These are phyloP conservation scores for Cryptococcus sp. DNA, from an alignment of 1,284 basidiomycete genomes.

Conservation along the genomic window DNA sequence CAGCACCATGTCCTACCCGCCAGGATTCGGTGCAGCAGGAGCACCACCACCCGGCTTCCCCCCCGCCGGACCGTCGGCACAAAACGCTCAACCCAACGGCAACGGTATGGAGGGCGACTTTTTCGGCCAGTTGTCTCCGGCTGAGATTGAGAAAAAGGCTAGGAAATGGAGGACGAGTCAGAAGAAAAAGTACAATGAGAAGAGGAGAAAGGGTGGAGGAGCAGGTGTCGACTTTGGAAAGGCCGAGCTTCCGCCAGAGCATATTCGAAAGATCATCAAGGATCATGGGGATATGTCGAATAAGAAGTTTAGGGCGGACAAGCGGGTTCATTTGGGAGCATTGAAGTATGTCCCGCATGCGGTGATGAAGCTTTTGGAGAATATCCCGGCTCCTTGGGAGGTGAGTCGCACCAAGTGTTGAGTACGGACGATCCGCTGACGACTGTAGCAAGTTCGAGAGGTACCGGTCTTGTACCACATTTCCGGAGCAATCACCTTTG, in stretches of 20 bases:
- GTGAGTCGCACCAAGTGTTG: constrained; percentile 33
- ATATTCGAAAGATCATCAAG: constrained; percentile 95
- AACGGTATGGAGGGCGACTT: constrained; percentile 42
- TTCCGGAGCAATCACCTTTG: constrained; percentile 99
- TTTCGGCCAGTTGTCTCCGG: constrained; percentile 40
- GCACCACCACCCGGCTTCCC: constrained; percentile 35
- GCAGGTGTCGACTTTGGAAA: constrained; percentile 48
- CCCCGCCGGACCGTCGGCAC: constrained; percentile 6
- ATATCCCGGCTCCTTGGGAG: constrained; percentile 99
- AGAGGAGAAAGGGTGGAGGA: constrained; percentile 44
- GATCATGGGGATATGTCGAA: constrained; percentile 97
- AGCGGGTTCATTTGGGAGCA: constrained; percentile 95
- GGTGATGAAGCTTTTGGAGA: constrained; percentile 97
- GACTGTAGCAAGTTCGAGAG: constrained; percentile 82
- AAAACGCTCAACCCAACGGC: constrained; percentile 18
- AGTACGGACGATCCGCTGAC: too few species aligned
- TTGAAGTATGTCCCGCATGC: constrained; percentile 99
- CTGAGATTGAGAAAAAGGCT: constrained; percentile 48
- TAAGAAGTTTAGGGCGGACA: constrained; percentile 94
- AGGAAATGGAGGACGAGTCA: constrained; percentile 46
- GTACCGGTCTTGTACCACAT: constrained; percentile 96
- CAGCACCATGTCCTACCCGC: constrained; percentile 44
- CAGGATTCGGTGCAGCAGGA: constrained; percentile 39
- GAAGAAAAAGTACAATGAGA: constrained; percentile 43
- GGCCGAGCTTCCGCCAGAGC: constrained; percentile 58